phyloP scores from a whole-genome alignment of 1,284 basidiomycete species.

The Malassezia yamatoensis region DNA sequence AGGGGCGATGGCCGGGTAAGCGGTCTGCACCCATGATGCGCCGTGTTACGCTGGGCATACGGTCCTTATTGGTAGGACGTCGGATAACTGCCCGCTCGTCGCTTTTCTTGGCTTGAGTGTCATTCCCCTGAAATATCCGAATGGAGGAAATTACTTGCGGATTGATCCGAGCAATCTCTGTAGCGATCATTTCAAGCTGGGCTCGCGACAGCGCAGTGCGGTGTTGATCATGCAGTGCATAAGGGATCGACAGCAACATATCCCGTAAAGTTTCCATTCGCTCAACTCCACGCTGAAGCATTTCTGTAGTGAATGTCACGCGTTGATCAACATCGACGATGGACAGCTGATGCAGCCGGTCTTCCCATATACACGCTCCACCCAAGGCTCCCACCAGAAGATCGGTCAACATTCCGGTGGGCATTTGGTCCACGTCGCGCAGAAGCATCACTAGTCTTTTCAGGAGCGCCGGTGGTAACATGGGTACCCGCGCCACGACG shows the following conservation, averaged over 20 bases:
- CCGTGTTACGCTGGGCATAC: neutral
- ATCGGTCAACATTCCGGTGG: conserved; percentile 34
- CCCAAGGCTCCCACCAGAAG: conserved; percentile 41
- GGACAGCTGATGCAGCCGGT: conserved; percentile 35
- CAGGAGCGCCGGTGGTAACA: conserved; percentile 33
- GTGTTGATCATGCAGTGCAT: conserved; percentile 33
- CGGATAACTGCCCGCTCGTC: neutral
- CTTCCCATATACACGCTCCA: conserved; percentile 42
- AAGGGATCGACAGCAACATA: conserved; percentile 30
- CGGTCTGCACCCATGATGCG: conserved; percentile 28
- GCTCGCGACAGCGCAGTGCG: conserved; percentile 35
- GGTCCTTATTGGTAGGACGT: neutral
- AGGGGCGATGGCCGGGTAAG: conserved; percentile 8
- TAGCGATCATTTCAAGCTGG: conserved; percentile 38
- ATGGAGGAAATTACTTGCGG: conserved; percentile 33
- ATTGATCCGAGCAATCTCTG: conserved; percentile 37
- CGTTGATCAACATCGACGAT: conserved; percentile 36
- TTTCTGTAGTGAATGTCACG: conserved; percentile 26
- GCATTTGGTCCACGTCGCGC: conserved; percentile 28
- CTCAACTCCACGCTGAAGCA: conserved; percentile 31
- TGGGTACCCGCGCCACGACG: conserved; percentile 26
- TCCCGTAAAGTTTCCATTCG: conserved; percentile 38
- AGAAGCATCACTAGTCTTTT: conserved; percentile 33
- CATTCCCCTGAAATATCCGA: conserved; percentile 25
- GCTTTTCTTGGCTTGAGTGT: neutral